Evolutionary conservation across 306 rosid species (phyloP).

Genomic region (Gynostemma pentaphyllum): DNA sequence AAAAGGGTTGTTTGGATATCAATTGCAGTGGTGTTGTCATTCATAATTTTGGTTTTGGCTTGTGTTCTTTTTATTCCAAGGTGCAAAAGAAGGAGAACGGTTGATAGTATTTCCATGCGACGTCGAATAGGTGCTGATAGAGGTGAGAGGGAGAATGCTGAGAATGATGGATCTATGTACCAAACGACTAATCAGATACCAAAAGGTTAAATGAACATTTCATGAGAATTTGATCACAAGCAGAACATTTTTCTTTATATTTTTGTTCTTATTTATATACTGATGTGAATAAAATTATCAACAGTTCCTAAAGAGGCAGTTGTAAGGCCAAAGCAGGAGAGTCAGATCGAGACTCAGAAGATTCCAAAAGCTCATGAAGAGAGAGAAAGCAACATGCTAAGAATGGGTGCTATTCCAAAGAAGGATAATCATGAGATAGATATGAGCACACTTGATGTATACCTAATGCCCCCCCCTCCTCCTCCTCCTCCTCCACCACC

Average conservation of each 20-base stretch:
- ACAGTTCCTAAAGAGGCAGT: slow-evolving; percentile 43
- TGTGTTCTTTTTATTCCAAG: slow-evolving; percentile 49
- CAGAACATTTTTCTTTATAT: neutral
- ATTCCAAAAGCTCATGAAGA: slow-evolving; percentile 39
- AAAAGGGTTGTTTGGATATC: slow-evolving; percentile 69
- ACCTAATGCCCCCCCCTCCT: slow-evolving; percentile 40
- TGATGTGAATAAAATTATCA: slow-evolving; percentile 5
- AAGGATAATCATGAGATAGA: slow-evolving; percentile 36
- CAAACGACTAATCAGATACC: slow-evolving; percentile 39
- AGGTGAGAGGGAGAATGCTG: slow-evolving; percentile 43
- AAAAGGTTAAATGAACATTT: slow-evolving; percentile 39
- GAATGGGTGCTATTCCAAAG: slow-evolving; percentile 34
- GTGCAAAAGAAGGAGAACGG: slow-evolving; percentile 38
- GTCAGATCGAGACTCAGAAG: slow-evolving; percentile 32
- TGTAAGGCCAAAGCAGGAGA: slow-evolving; percentile 38
- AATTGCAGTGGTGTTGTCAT: slow-evolving; percentile 36
- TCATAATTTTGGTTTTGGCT: slow-evolving; percentile 43
- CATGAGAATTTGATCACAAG: neutral
- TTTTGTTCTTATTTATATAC: neutral
- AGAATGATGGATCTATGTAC: slow-evolving; percentile 29
- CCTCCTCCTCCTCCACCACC: slow-evolving; percentile 46
- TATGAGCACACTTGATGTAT: slow-evolving; percentile 30
- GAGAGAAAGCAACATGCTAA: slow-evolving; percentile 32
- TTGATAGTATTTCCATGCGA: slow-evolving; percentile 38
- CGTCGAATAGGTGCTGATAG: slow-evolving; percentile 55